These are phyloP conservation scores for Penicillium polonicum DNA, from an alignment of 2,329 filamentous ascomycete genomes.

Conservation along the genomic window DNA sequence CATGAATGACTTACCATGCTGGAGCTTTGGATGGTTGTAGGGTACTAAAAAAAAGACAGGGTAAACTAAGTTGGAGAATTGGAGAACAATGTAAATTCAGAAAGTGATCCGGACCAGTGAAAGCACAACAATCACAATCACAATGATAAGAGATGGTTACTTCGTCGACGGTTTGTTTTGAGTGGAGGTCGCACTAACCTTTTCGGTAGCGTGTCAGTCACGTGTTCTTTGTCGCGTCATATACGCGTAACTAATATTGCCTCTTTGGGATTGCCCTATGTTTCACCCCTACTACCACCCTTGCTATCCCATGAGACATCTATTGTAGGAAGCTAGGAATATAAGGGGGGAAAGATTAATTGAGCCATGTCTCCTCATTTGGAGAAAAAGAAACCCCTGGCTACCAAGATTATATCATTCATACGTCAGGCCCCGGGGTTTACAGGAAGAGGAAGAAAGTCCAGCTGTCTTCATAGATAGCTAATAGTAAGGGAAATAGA, in stretches of 20 bases:
- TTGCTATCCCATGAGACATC: not conserved
- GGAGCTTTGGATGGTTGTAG: not conserved
- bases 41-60: not conserved
- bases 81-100: not conserved
- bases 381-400: not conserved
- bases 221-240: conserved; percentile 7
- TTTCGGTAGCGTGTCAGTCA: conserved; percentile 17
- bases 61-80: not conserved
- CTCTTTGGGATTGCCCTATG: conserved; percentile 13
- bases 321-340: not conserved
- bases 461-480: not conserved
- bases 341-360: not conserved
- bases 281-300: not conserved
- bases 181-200: conserved; percentile 16
- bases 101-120: not conserved
- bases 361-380: not conserved
- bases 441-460: not conserved
- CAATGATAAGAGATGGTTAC: conserved; percentile 22
- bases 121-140: conserved; percentile 2
- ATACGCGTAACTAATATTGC: conserved; percentile 20
- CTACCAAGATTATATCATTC: not conserved
- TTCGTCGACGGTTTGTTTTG: conserved; percentile 24
- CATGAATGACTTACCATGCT: conserved; percentile 21
- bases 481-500: not conserved
- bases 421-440: not conserved